A percentile compares a stretch with the other conserved stretches of the same genome.
These are phyloP conservation scores for Claviceps sp. DNA, from an alignment of 2,329 filamentous ascomycete species.

Conservation along the genomic window DNA sequence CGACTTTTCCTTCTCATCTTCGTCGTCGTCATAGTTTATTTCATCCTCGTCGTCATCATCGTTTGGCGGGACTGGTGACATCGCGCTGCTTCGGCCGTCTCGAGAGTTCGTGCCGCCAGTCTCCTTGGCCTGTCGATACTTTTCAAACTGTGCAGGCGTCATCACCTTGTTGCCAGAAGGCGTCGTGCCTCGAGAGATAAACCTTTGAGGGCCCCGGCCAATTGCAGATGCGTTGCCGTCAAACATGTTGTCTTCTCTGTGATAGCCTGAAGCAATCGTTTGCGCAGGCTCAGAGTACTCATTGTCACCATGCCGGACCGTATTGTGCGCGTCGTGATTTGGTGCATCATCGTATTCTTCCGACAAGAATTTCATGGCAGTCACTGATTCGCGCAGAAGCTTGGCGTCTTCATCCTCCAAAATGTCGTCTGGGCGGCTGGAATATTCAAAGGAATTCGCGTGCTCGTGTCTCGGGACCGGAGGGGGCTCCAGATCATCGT, in stretches of 20 bases:
- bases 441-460: slow-evolving; percentile 16
- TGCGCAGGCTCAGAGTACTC: slow-evolving; percentile 17
- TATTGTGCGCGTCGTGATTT: slow-evolving; percentile 18
- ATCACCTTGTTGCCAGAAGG: slow-evolving; percentile 61
- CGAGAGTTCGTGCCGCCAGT: slow-evolving; percentile 33
- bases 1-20: slow-evolving; percentile 67
- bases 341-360: slow-evolving; percentile 10
- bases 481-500: slow-evolving; percentile 9
- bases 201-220: slow-evolving; percentile 19
- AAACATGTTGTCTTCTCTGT: slow-evolving; percentile 42
- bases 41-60: slow-evolving; percentile 52
- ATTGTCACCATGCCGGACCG: slow-evolving; percentile 25
- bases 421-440: slow-evolving; percentile 23
- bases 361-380: slow-evolving; percentile 33
- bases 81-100: slow-evolving; percentile 17
- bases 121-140: slow-evolving; percentile 62
- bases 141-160: slow-evolving; percentile 79
- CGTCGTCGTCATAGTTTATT: slow-evolving; percentile 55
- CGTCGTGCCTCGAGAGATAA: slow-evolving; percentile 20
- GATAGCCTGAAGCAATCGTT: slow-evolving; percentile 16
- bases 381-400: slow-evolving; percentile 38
- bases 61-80: slow-evolving; percentile 29
- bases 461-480: slow-evolving; percentile 22
- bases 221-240: slow-evolving; percentile 30
- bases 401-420: slow-evolving; percentile 40